These are phyloP conservation scores for Globisporangium polare DNA, from an alignment of 352 stramenopile genomes.

Conservation along the genomic window DNA sequence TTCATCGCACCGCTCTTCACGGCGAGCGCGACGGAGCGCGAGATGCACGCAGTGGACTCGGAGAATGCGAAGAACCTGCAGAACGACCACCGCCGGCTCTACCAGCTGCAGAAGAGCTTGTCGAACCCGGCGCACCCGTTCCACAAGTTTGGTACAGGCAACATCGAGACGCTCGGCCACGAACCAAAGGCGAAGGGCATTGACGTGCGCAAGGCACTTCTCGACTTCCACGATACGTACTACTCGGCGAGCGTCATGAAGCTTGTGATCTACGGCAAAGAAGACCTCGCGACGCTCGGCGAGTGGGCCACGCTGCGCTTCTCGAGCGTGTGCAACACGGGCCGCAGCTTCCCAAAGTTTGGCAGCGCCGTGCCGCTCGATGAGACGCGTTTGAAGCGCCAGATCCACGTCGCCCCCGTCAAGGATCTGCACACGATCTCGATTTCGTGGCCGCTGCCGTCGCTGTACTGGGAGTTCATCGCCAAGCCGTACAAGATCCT, in stretches of 20 bases:
- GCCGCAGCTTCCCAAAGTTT: conserved; percentile 46
- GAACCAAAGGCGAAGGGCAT: conserved; percentile 32
- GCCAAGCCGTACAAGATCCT: conserved; percentile 86
- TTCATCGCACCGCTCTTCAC: conserved; percentile 96
- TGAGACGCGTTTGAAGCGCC: conserved; percentile 32
- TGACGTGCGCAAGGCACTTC: conserved; percentile 64
- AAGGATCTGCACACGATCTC: conserved; percentile 76
- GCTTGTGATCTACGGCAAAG: conserved; percentile 83
- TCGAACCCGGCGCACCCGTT: conserved; percentile 76
- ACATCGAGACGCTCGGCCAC: conserved; percentile 71
- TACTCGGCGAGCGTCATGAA: conserved; percentile 42
- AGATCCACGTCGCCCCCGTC: conserved; percentile 53
- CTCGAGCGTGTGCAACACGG: conserved; percentile 72
- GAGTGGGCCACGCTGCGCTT: conserved; percentile 79
- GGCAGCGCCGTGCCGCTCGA: conserved; percentile 45
- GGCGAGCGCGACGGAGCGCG: conserved; percentile 85
- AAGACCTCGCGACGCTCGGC: conserved; percentile 81
- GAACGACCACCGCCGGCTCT: conserved; percentile 85
- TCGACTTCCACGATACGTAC: conserved; percentile 87
- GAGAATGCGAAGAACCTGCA: conserved; percentile 97
- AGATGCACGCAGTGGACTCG: conserved; percentile 96
- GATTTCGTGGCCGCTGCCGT: conserved; percentile 60
- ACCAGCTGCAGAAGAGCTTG: conserved; percentile 81
- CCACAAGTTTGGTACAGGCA: conserved; percentile 90
- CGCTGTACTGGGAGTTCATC: conserved; percentile 46